Conservation (phyloP, 2,329 filamentous ascomycete species). For the Geosmithia putterillii region DNA sequence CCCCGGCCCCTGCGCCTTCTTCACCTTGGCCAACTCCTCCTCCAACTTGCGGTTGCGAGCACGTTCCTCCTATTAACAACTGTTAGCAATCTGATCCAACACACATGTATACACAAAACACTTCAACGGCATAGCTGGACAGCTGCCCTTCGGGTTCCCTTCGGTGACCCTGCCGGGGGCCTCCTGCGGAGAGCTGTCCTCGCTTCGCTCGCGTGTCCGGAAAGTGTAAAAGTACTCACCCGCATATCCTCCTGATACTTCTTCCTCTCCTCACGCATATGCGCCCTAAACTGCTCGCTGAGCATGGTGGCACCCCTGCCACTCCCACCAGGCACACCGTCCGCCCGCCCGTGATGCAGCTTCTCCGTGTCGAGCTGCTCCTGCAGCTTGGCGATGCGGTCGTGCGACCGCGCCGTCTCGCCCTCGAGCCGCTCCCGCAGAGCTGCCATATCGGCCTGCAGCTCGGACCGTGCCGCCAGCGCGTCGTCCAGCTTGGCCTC, state of each 20-base stretch:
- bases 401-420: slow-evolving; percentile 23
- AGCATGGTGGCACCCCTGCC: slow-evolving; percentile 36
- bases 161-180: background rate
- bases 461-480: slow-evolving; percentile 15
- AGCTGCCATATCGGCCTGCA: slow-evolving; percentile 25
- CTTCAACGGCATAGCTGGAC: too few relatives aligned
- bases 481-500: slow-evolving; percentile 29
- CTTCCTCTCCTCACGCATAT: slow-evolving; percentile 44
- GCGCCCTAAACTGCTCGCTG: slow-evolving; percentile 42
- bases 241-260: slow-evolving; percentile 42
- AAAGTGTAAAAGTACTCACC: slow-evolving; percentile 20
- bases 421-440: slow-evolving; percentile 25
- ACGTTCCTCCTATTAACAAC: slow-evolving; percentile 35
- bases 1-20: slow-evolving; percentile 26
- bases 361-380: slow-evolving; percentile 39
- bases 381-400: slow-evolving; percentile 27
- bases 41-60: slow-evolving; percentile 32
- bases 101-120: too few relatives aligned
- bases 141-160: too few relatives aligned
- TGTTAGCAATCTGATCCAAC: background rate
- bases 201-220: too few relatives aligned
- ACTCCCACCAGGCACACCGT: slow-evolving; percentile 17
- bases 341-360: slow-evolving; percentile 26
- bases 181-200: too few relatives aligned
- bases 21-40: slow-evolving; percentile 34